Conservation (phyloP, 2,329 filamentous ascomycete species). For the Diaporthe citri region DNA sequence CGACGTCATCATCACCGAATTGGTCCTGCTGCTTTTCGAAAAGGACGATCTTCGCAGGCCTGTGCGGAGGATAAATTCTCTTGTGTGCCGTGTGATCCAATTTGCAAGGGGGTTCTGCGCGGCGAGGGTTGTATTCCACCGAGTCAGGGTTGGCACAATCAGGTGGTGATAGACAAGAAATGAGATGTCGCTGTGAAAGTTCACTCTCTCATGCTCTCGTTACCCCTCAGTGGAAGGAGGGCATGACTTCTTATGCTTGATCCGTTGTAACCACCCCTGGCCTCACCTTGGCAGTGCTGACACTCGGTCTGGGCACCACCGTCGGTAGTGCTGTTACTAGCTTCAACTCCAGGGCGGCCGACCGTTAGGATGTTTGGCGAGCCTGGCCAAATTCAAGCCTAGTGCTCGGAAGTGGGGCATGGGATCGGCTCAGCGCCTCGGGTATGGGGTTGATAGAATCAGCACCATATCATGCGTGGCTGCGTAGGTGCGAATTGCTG, state of each 20-base stretch:
- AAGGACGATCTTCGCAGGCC: neutral
- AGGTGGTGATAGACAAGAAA: conserved; percentile 22
- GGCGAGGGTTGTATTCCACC: neutral
- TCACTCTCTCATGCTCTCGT: neutral
- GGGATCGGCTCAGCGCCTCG: neutral
- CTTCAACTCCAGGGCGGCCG: conserved; percentile 13
- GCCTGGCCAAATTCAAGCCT: neutral
- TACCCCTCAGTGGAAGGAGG: neutral
- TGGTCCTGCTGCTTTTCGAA: neutral
- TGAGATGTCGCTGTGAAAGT: neutral
- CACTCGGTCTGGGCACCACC: neutral
- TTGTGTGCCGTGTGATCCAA: neutral
- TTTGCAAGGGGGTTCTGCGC: conserved; percentile 1
- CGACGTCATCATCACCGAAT: conserved; percentile 14
- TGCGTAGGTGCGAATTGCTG: too few relatives aligned
- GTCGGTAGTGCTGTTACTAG: conserved; percentile 12
- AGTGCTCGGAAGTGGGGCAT: conserved; percentile 3
- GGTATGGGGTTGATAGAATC: neutral
- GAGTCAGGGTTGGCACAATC: conserved; percentile 6
- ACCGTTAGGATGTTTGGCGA: neutral
- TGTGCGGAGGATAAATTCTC: neutral
- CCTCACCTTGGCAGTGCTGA: neutral
- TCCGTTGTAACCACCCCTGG: neutral
- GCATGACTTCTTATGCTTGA: conserved; percentile 1
- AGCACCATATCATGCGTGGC: too few relatives aligned